Conservation (phyloP, 2,329 filamentous ascomycete genomes). For the Fusarium bactridioides region DNA sequence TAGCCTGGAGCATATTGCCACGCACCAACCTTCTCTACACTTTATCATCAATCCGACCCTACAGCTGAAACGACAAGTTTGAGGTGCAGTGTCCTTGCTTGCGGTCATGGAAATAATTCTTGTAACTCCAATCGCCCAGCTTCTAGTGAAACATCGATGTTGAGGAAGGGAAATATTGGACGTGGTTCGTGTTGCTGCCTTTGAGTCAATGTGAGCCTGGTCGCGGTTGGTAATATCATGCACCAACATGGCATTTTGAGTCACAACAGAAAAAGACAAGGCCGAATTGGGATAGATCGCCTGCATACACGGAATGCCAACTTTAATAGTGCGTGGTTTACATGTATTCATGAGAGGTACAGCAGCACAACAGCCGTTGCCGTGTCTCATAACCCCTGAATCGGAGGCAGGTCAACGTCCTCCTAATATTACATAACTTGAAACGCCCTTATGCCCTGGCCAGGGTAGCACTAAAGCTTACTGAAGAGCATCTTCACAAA, state of each 20-base stretch:
- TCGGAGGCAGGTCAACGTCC: not conserved
- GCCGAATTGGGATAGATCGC: fast-evolving
- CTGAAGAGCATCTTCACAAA: not conserved
- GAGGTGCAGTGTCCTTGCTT: fast-evolving
- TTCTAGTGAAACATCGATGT: not conserved
- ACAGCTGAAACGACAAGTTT: not conserved
- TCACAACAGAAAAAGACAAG: fast-evolving
- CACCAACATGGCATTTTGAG: too few relatives aligned
- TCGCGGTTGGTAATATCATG: not conserved
- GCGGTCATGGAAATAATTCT: fast-evolving
- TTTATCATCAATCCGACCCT: too few relatives aligned
- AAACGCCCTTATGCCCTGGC: too few relatives aligned
- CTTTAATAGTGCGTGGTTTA: fast-evolving
- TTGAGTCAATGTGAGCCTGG: fast-evolving
- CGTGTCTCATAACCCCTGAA: fast-evolving
- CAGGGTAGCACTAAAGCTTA: not conserved
- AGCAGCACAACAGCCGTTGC: not conserved
- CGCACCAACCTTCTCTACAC: not conserved
- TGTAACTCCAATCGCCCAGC: fast-evolving
- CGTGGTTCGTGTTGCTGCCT: too few relatives aligned
- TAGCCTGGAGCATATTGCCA: not conserved
- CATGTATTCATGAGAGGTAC: fast-evolving
- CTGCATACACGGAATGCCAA: fast-evolving
- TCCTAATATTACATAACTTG: fast-evolving
- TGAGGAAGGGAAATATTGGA: fast-evolving